Conservation (phyloP, 116 monocot genomes). For the Phalaenopsis hybrid region DNA sequence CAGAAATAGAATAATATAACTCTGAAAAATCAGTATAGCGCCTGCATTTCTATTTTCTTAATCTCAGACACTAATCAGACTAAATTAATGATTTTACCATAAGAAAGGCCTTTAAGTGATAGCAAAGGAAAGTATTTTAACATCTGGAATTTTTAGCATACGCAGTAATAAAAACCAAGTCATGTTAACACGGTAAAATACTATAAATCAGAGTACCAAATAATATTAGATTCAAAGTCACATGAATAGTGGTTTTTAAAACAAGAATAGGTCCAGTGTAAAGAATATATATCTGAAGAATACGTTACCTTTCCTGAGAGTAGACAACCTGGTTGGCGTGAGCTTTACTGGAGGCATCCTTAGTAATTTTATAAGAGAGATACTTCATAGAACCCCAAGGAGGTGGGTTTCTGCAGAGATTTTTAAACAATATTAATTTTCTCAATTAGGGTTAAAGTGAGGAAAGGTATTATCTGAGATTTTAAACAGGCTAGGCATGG, state of each 20-base stretch:
- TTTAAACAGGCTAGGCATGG: not conserved
- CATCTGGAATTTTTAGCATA: too few species aligned
- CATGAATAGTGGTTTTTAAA: not conserved
- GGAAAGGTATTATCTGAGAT: not conserved
- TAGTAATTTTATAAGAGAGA: constrained; percentile 58
- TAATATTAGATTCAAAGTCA: not conserved
- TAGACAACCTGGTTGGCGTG: constrained; percentile 52
- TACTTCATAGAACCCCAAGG: constrained; percentile 70
- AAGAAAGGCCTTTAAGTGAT: too few species aligned
- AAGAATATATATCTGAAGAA: not conserved
- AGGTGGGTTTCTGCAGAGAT: constrained; percentile 44
- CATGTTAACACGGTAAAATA: not conserved
- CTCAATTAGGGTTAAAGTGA: not conserved
- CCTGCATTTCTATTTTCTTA: too few species aligned
- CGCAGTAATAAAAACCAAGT: not conserved
- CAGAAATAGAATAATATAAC: too few species aligned
- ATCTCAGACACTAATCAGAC: too few species aligned
- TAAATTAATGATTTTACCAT: too few species aligned
- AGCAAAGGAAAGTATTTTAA: too few species aligned
- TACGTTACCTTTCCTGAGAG: constrained; percentile 45
- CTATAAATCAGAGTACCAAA: not conserved
- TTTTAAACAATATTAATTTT: not conserved
- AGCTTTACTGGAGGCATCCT: constrained; percentile 55
- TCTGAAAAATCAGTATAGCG: too few species aligned
- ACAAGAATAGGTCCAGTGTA: not conserved